Evolutionary conservation across 139 green algal species (phyloP).

Genomic region (Trebouxia sp.): DNA sequence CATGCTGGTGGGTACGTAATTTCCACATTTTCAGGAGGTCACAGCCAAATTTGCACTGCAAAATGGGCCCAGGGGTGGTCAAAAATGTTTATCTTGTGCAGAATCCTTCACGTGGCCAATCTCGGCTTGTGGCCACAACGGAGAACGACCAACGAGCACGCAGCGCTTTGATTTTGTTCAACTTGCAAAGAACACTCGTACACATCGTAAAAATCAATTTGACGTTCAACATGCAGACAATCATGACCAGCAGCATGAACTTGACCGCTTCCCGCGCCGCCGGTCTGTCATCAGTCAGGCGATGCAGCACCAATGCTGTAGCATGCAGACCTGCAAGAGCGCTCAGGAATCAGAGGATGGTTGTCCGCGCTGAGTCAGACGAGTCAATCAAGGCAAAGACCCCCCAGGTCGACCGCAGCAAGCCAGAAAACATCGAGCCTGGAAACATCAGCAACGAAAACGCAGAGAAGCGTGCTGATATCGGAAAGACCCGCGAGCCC

Average conservation of each 20-base stretch:
- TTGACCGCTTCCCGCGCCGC: neutral
- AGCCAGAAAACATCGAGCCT: slow-evolving; percentile 34
- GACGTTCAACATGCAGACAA: neutral
- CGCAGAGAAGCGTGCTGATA: slow-evolving; percentile 32
- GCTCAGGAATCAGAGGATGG: neutral
- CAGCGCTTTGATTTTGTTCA: no score
- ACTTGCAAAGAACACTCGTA: no score
- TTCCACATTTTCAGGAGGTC: neutral
- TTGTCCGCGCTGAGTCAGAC: neutral
- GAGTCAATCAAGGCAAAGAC: neutral
- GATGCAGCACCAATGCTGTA: neutral
- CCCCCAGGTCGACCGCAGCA: slow-evolving; percentile 12
- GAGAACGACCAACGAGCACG: neutral
- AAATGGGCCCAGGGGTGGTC: neutral
- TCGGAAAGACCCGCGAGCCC: slow-evolving; percentile 13
- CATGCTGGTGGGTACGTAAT: neutral
- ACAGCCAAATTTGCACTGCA: slow-evolving; percentile 4
- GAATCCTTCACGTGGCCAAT: neutral
- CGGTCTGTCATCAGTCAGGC: neutral
- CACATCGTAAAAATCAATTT: no score
- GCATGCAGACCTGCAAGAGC: neutral
- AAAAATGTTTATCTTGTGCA: neutral
- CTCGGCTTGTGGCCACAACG: neutral
- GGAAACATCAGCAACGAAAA: slow-evolving; percentile 37
- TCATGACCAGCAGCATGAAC: neutral